A percentile compares a stretch with the other conserved stretches of the same genome.
phyloP scores from a whole-genome alignment of 2,329 filamentous ascomycete species.

The Trichoderma endophyticum region DNA sequence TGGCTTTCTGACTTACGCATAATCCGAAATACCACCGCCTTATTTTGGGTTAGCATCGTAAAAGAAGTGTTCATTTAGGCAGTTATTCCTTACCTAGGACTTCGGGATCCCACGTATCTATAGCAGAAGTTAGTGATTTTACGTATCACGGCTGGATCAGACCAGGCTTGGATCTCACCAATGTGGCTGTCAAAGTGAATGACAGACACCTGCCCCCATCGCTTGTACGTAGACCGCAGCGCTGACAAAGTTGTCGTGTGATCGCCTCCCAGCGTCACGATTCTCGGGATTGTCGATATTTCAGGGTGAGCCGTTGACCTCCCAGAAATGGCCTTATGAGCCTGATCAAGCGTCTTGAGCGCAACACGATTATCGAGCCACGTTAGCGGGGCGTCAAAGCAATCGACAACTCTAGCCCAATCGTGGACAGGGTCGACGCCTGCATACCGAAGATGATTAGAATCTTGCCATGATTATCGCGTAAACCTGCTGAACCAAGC shows the following conservation, averaged over 20 bases:
- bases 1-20: constrained; percentile 16
- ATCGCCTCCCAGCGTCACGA: constrained; percentile 69
- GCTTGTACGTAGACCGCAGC: constrained; percentile 57
- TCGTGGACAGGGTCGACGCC: constrained; percentile 23
- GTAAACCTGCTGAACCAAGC: too few species aligned
- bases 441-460: not conserved
- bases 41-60: not conserved
- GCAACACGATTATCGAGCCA: constrained; percentile 26
- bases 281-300: constrained; percentile 20
- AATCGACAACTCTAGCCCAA: constrained; percentile 77
- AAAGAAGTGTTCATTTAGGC: not conserved
- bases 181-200: constrained; percentile 67
- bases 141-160: not conserved
- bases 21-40: constrained; percentile 25
- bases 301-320: constrained; percentile 19
- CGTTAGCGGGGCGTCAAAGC: constrained; percentile 56
- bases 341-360: constrained; percentile 24
- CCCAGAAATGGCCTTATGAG: constrained; percentile 22
- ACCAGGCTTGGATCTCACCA: constrained; percentile 4
- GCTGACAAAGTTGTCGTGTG: constrained; percentile 66
- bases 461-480: not conserved
- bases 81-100: constrained; percentile 20
- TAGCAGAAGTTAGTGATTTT: not conserved
- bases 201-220: constrained; percentile 61
- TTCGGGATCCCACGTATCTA: constrained; percentile 26